phyloP scores from a whole-genome alignment of 2,329 filamentous ascomycete genomes.

The Trichoderma koningii region DNA sequence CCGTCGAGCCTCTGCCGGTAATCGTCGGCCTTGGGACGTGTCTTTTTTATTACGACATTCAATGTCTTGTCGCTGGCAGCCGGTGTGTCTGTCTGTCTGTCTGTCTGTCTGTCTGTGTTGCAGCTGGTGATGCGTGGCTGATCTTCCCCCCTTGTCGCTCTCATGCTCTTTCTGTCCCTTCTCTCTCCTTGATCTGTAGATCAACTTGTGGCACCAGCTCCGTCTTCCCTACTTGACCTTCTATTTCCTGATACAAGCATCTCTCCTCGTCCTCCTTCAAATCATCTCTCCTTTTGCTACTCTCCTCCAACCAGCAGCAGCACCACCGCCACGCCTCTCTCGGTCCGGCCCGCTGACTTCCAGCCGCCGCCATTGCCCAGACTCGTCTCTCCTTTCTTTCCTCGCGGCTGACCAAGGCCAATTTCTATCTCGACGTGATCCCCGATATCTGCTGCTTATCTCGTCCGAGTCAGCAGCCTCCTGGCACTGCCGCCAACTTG shows the following conservation, averaged over 20 bases:
- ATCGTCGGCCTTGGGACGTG: conserved; percentile 13
- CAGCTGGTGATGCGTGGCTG: too few relatives aligned
- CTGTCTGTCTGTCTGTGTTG: too few relatives aligned
- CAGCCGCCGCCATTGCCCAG: not conserved
- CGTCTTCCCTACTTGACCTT: not conserved
- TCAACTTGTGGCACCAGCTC: too few relatives aligned
- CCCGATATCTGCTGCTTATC: not conserved
- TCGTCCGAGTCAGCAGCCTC: conserved; percentile 3
- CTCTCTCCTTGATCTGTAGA: not conserved
- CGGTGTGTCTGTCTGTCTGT: not conserved
- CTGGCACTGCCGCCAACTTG: not conserved
- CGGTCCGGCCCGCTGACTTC: not conserved
- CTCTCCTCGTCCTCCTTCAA: too few relatives aligned
- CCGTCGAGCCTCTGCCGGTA: conserved; percentile 6
- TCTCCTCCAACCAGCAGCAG: not conserved
- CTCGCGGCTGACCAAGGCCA: too few relatives aligned
- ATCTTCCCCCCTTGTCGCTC: too few relatives aligned
- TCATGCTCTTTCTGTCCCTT: not conserved
- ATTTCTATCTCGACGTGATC: too few relatives aligned
- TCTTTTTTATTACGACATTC: too few relatives aligned
- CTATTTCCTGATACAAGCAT: not conserved
- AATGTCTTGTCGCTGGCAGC: not conserved
- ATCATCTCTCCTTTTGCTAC: not conserved
- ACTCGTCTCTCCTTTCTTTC: too few relatives aligned
- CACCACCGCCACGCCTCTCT: not conserved